phyloP scores from a whole-genome alignment of 2,329 filamentous ascomycete genomes.

The Pseudogymnoascus sp. region DNA sequence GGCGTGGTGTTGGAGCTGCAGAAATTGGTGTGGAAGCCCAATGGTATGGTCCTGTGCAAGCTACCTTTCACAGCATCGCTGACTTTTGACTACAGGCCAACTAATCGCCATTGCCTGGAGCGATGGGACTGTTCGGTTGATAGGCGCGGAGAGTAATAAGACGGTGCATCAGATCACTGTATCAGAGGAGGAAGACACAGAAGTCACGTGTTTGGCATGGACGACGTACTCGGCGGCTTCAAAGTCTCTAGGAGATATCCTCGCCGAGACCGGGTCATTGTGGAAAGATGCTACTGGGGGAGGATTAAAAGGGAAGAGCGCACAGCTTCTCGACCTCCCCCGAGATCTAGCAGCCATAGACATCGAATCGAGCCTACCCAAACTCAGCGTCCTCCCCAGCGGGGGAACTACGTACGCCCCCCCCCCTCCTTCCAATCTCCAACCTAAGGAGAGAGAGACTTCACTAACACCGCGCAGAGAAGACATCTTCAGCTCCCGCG shows the following conservation, averaged over 20 bases:
- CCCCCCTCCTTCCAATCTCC: conserved; percentile 21
- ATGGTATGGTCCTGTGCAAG: conserved; percentile 19
- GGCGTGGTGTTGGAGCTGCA: conserved; percentile 30
- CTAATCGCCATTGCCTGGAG: conserved; percentile 77
- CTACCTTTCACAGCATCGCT: background rate
- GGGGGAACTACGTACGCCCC: conserved; percentile 52
- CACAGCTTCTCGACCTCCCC: conserved; percentile 47
- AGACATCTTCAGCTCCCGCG: conserved; percentile 27
- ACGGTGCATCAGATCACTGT: conserved; percentile 59
- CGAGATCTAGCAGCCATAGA: conserved; percentile 66
- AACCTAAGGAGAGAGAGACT: background rate
- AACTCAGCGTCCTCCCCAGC: conserved; percentile 61
- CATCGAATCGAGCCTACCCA: conserved; percentile 66
- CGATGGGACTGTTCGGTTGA: conserved; percentile 67
- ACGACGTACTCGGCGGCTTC: conserved; percentile 21
- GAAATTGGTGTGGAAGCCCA: conserved; percentile 29
- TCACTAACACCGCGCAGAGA: conserved; percentile 21
- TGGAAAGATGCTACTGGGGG: background rate
- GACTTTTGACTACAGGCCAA: conserved; percentile 41
- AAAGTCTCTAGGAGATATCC: conserved; percentile 5
- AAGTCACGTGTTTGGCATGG: conserved; percentile 37
- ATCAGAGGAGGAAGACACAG: conserved; percentile 18
- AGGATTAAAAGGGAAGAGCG: background rate
- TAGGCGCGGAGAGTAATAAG: conserved; percentile 74
- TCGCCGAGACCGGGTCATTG: conserved; percentile 11